Evolutionary conservation across 2,329 filamentous ascomycete genomes (phyloP), one percentile per base, ranked within the genome.

Genomic region (Colletotrichum higginsianum): DNA sequence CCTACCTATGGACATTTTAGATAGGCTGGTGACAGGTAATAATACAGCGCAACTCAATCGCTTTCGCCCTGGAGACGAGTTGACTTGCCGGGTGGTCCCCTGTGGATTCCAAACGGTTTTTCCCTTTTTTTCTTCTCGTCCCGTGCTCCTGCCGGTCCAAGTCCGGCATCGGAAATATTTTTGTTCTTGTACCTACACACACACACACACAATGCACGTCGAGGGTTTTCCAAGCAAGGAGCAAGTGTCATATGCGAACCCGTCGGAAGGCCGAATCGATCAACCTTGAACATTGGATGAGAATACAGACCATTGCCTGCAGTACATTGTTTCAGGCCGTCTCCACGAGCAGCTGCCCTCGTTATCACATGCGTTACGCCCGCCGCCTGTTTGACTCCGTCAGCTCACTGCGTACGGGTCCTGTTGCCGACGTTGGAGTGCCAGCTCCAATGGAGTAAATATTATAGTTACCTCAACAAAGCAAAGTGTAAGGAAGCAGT

Each of bases 111-210:
- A 11, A 8, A 6, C 9, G 6, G 5, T 9, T 9, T 35, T 18
- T 2, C 18, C 11, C 21, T 53, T 4, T 18, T 53, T 38, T 38
- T 38, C 35, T 38, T 11, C 35, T 38, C 35, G 11, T 3, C 2
- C 35, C 35, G 35, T 38, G 30, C 8, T 35, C 35, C 35, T 38
- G 35, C 52, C 30, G 52, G 5, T 38, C 26, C 30, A 38, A 11
- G 52, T 38, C 52, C 52, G 52, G 52, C 52, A 55, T 55, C 30
- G 52, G 35, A 38, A 11, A 38, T 38, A 38, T 38, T 38, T 38
- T 35, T 35, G 30, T 35, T 8, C 30, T 35, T 35, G 30, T 35
- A 35, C 30, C 35, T 18, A 26, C 53, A 23, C 21, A 23, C 21
- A 23, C 21, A n/a, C 30, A 35, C 7, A 9, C 16, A 46, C 26